Evolutionary conservation across 2,329 filamentous ascomycete species (phyloP), one percentile per base, ranked within the genome.

Genomic region (Penicillium nordicum): DNA sequence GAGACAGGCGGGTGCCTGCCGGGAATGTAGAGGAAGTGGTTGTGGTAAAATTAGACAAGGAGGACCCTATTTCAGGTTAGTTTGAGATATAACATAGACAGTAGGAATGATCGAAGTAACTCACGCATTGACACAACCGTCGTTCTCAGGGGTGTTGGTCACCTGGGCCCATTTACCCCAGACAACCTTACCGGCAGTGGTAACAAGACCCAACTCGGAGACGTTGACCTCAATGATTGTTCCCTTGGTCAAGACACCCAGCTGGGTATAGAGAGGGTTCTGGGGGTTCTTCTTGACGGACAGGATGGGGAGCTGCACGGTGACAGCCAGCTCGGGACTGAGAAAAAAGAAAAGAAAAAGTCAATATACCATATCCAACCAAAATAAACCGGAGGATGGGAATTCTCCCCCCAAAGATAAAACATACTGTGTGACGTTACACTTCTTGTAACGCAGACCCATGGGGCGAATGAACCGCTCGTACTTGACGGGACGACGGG

Each of bases 171-270:
- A 94, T 64, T 90, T 82, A 65, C 90, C 92, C 92, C 92, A 97
- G 7, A 93, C 90, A 9, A 96, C 90, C 78, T 97, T 97, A 61
- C 94, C 94, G 60, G 86, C 87, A 1, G 92, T 88, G 3, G 94
- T 97, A 16, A 95, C 91, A 59, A 97, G 80, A 61, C 94, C 94
- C 61, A 97, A 77, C 73, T 99, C 94, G 55, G 84, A 89, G 30
- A 97, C 92, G 72, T 99, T 96, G 68, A 97, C 92, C 76, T 97
- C 93, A 69, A 93, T 85, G 59, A 88, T 84, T 30, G 86, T 93
- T 62, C 90, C 90, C 77, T 92, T 92, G 46, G 89, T 93, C 69
- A 97, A 74, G 3, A 96, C 92, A 59, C 93, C 93, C 5, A 97
- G 80, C 70, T 96, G 92, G 0, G 93, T 97, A 77, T 96, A 96